phyloP scores from a whole-genome alignment of 2,329 filamentous ascomycete genomes.

The Fusarium sp. region DNA sequence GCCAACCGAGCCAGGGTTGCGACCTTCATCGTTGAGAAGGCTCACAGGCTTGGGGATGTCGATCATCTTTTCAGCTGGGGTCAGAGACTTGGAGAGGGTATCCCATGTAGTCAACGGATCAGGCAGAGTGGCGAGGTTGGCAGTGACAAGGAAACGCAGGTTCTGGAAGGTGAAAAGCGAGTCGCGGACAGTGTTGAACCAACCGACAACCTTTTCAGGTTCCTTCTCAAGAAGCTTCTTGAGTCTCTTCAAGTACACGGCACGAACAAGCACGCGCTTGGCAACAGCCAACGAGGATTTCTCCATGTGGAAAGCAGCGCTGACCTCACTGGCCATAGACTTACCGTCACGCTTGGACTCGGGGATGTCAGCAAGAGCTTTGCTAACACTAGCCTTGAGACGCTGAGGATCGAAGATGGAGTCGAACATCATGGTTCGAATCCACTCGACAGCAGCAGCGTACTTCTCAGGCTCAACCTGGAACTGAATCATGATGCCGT shows the following conservation, averaged over 20 bases:
- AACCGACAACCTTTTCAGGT: conserved; percentile 77
- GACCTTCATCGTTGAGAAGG: conserved; percentile 80
- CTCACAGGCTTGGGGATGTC: conserved; percentile 76
- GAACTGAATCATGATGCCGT: conserved; percentile 84
- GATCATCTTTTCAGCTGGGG: conserved; percentile 62
- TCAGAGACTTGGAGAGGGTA: conserved; percentile 54
- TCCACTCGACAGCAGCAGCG: conserved; percentile 81
- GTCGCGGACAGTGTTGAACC: conserved; percentile 80
- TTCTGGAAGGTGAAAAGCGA: conserved; percentile 86
- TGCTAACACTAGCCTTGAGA: conserved; percentile 74
- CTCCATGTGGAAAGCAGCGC: conserved; percentile 84
- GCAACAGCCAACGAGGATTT: conserved; percentile 80
- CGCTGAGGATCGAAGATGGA: conserved; percentile 82
- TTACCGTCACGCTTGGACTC: conserved; percentile 90
- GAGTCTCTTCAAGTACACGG: conserved; percentile 86
- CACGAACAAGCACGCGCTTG: conserved; percentile 84
- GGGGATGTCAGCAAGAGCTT: conserved; percentile 90
- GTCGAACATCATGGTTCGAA: conserved; percentile 87
- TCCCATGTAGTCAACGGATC: conserved; percentile 86
- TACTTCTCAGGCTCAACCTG: conserved; percentile 92
- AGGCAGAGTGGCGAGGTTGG: conserved; percentile 77
- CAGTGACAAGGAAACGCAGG: conserved; percentile 85
- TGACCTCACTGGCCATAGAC: conserved; percentile 70
- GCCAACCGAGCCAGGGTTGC: conserved; percentile 76
- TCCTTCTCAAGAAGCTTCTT: conserved; percentile 83